Percentiles rank a stretch among this genome's conserved stretches.
phyloP scores from a whole-genome alignment of 306 rosid species.

The Cyamopsis tetragonoloba region DNA sequence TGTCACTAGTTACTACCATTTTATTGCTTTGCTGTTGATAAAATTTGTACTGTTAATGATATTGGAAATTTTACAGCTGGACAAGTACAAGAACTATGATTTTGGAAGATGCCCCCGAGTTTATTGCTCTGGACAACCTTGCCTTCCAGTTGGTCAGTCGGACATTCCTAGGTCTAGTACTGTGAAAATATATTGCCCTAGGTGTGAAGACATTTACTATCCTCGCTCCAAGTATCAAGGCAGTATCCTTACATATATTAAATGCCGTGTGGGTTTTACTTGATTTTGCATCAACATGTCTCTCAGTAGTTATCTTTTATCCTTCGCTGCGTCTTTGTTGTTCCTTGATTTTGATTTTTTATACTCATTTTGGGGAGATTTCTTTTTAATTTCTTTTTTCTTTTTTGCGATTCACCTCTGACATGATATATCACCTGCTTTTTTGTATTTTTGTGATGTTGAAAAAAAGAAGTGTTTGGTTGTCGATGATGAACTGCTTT shows the following conservation, averaged over 20 bases:
- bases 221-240: slow-evolving; percentile 99
- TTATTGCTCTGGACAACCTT: slow-evolving; percentile 97
- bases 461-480: neutral
- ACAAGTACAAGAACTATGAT: slow-evolving; percentile 91
- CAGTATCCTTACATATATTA: slow-evolving; percentile 76
- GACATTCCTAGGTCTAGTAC: slow-evolving; percentile 96
- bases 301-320: neutral
- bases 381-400: neutral
- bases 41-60: slow-evolving; percentile 3
- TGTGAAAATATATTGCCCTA: slow-evolving; percentile 93
- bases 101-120: slow-evolving; percentile 99
- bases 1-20: neutral
- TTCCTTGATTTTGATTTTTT: neutral
- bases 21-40: neutral
- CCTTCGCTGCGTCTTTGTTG: neutral
- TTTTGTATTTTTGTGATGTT: neutral
- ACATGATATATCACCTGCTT: neutral
- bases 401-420: neutral
- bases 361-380: neutral
- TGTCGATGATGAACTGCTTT: neutral
- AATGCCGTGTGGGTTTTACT: neutral
- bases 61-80: slow-evolving; percentile 51
- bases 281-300: neutral
- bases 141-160: slow-evolving; percentile 98
- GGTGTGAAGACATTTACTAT: slow-evolving; percentile 94